Evolutionary conservation across 257 asterid genomes (phyloP).

Genomic region (Lithospermum erythrorhizon): DNA sequence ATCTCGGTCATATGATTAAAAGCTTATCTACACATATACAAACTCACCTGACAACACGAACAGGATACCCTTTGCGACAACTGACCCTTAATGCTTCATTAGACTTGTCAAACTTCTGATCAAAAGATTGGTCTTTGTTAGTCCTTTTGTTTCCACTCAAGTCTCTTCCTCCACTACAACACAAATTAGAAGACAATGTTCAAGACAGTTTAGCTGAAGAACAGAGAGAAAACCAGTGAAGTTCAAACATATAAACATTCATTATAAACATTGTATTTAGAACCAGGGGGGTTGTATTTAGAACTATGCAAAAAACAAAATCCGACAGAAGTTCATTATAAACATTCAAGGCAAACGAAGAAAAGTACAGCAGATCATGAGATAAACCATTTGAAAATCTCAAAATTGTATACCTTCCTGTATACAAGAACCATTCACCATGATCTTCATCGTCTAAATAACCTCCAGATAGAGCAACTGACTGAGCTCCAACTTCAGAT

Average conservation of each 20-base stretch:
- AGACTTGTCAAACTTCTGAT: conserved; percentile 50
- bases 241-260: neutral
- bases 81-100: conserved; percentile 83
- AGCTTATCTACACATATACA: neutral
- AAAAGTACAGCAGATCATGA: too few species aligned
- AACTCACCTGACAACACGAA: conserved; percentile 87
- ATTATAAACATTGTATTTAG: too few species aligned
- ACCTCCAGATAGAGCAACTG: conserved; percentile 91
- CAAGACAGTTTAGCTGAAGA: neutral
- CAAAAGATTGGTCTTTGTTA: conserved; percentile 63
- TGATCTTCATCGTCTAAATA: conserved; percentile 88
- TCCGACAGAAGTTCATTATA: too few species aligned
- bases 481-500: conserved; percentile 69
- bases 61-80: conserved; percentile 79
- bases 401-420: conserved; percentile 54
- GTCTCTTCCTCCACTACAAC: conserved; percentile 86
- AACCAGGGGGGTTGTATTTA: too few species aligned
- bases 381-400: too few species aligned
- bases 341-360: too few species aligned
- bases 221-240: neutral
- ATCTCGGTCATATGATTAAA: neutral
- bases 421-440: conserved; percentile 94
- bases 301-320: too few species aligned
- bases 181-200: conserved; percentile 3
- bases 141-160: conserved; percentile 85